Percentiles rank a stretch among this genome's conserved stretches.
phyloP scores from a whole-genome alignment of 1,284 basidiomycete species.

The Laetiporus sulphureus region DNA sequence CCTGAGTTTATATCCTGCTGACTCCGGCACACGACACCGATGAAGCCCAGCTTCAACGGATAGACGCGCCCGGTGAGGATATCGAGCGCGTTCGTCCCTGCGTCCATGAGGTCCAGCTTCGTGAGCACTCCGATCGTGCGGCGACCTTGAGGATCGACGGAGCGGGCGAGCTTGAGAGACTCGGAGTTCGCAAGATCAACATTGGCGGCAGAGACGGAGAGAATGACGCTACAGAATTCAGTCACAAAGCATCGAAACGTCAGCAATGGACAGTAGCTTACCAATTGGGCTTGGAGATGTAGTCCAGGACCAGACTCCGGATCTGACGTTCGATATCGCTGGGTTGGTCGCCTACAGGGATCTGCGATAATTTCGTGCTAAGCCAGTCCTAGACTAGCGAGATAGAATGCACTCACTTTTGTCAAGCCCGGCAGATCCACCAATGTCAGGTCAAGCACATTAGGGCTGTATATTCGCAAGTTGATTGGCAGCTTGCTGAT shows the following conservation, averaged over 20 bases:
- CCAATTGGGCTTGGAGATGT: constrained; percentile 97
- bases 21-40: constrained; percentile 95
- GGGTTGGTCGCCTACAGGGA: constrained; percentile 87
- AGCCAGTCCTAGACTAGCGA: constrained; percentile 1
- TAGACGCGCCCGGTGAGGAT: constrained; percentile 95
- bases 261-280: constrained; percentile 27
- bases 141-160: constrained; percentile 92
- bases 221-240: constrained; percentile 67
- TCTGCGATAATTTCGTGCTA: constrained; percentile 35
- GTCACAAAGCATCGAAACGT: not conserved
- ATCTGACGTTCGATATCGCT: constrained; percentile 98
- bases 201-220: constrained; percentile 95
- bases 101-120: constrained; percentile 98
- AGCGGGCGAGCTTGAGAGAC: constrained; percentile 91
- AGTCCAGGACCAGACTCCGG: constrained; percentile 88
- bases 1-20: constrained; percentile 96
- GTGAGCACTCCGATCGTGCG: constrained; percentile 95
- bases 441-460: constrained; percentile 91
- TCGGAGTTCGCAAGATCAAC: constrained; percentile 99
- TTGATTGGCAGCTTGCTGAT: constrained; percentile 95
- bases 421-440: constrained; percentile 96
- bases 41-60: constrained; percentile 96
- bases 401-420: constrained; percentile 53
- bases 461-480: constrained; percentile 90
- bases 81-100: constrained; percentile 95